phyloP scores from a whole-genome alignment of 2,329 filamentous ascomycete genomes.

The Cladosporium sp. region DNA sequence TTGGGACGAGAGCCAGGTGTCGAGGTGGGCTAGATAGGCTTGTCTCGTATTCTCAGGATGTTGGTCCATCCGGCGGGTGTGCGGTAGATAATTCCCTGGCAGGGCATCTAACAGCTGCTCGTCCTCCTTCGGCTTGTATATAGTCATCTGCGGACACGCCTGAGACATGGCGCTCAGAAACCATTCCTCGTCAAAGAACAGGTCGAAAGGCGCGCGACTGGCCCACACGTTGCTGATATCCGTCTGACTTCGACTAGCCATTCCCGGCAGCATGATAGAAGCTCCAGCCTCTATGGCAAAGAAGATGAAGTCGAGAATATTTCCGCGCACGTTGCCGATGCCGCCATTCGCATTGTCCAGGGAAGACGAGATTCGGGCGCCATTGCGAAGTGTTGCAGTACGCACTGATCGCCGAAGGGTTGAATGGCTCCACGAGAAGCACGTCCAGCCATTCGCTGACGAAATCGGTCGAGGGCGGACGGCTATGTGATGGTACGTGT shows the following conservation, averaged over 20 bases:
- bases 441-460: constrained; percentile 24
- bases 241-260: constrained; percentile 16
- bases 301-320: constrained; percentile 44
- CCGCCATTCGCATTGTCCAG: constrained; percentile 43
- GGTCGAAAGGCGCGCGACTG: constrained; percentile 20
- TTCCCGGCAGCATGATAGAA: constrained; percentile 25
- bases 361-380: constrained; percentile 40
- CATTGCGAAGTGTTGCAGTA: constrained; percentile 38
- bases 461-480: constrained; percentile 17
- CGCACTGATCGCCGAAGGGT: constrained; percentile 20
- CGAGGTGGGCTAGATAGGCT: constrained; percentile 18
- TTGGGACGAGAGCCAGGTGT: constrained; percentile 21
- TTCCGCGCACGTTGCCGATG: constrained; percentile 43
- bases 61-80: constrained; percentile 23
- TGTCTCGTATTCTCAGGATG: constrained; percentile 15
- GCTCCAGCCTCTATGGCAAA: constrained; percentile 48
- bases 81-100: constrained; percentile 21
- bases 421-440: constrained; percentile 21
- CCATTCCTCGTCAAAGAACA: constrained; percentile 28
- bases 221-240: constrained; percentile 23
- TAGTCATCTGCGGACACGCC: constrained; percentile 25
- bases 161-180: constrained; percentile 21
- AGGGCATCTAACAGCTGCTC: constrained; percentile 16
- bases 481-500: constrained; percentile 9
- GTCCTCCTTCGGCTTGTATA: constrained; percentile 20